Evolutionary conservation across 2,329 filamentous ascomycete genomes (phyloP).

Genomic region (Colletotrichum sidae): DNA sequence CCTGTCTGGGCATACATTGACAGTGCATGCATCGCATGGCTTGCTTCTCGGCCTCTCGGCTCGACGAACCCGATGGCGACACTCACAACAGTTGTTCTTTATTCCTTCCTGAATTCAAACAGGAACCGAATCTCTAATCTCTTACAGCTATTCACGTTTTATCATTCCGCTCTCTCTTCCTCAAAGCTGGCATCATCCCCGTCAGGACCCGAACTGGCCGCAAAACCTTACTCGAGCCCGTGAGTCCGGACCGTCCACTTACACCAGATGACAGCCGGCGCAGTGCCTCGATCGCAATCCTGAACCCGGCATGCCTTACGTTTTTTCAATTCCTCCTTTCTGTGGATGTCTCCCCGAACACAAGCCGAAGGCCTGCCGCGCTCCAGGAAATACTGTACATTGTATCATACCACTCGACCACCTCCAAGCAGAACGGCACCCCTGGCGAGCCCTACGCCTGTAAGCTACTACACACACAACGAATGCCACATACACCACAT

Average conservation of each 20-base stretch:
- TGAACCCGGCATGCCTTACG: neutral
- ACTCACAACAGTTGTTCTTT: no score
- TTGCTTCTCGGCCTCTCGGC: constrained; percentile 24
- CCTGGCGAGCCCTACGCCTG: constrained; percentile 7
- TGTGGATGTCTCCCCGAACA: constrained; percentile 7
- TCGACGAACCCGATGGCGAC: neutral
- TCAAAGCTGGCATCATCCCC: constrained; percentile 21
- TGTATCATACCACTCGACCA: constrained; percentile 21
- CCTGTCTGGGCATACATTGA: constrained; percentile 1
- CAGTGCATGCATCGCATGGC: constrained; percentile 28
- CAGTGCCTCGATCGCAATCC: constrained; percentile 3
- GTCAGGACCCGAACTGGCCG: constrained; percentile 20
- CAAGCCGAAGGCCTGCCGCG: constrained; percentile 16
- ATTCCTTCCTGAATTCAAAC: no score
- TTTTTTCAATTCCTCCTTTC: constrained; percentile 2
- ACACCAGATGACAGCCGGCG: constrained; percentile 29
- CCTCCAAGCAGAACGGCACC: constrained; percentile 6
- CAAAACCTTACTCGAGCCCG: constrained; percentile 12
- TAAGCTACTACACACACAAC: neutral
- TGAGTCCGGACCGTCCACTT: constrained; percentile 23
- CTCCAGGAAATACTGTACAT: constrained; percentile 11
- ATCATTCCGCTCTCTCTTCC: constrained; percentile 12
- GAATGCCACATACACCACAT: neutral
- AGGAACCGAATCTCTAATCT: no score
- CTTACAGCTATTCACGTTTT: neutral